These are phyloP conservation scores for Kwoniella shivajii DNA, from an alignment of 1,284 basidiomycete genomes.

Conservation along the genomic window DNA sequence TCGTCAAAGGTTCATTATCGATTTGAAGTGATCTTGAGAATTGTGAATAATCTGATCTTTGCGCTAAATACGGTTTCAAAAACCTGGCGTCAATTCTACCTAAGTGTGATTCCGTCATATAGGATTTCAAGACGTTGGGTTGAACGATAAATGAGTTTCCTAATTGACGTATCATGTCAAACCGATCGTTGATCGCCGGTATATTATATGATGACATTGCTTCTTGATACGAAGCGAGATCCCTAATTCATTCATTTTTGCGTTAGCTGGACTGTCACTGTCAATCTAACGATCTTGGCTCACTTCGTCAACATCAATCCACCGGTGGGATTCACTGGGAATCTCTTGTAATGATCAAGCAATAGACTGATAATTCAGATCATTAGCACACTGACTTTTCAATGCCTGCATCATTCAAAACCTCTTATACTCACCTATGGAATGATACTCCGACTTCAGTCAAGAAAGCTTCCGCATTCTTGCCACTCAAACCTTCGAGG, in stretches of 20 bases:
- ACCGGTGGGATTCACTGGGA: slow-evolving; percentile 93
- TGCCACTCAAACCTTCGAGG: slow-evolving; percentile 76
- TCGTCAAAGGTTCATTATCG: slow-evolving; percentile 33
- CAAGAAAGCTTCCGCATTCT: slow-evolving; percentile 88
- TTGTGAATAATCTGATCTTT: slow-evolving; percentile 74
- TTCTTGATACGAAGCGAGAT: slow-evolving; percentile 96
- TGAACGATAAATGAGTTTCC: slow-evolving; percentile 96
- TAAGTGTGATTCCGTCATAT: slow-evolving; percentile 87
- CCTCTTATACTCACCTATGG: slow-evolving; percentile 71
- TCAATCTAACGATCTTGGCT: slow-evolving; percentile 39
- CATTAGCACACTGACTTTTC: not conserved
- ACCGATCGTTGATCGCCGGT: slow-evolving; percentile 84
- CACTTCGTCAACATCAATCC: slow-evolving; percentile 98
- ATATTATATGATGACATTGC: slow-evolving; percentile 78
- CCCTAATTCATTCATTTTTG: slow-evolving; percentile 59
- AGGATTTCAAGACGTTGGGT: slow-evolving; percentile 88
- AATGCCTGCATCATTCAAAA: not conserved
- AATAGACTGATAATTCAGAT: slow-evolving; percentile 64
- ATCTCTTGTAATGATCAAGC: slow-evolving; percentile 93
- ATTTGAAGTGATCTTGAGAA: slow-evolving; percentile 46
- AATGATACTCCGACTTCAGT: slow-evolving; percentile 93
- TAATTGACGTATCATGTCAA: slow-evolving; percentile 96
- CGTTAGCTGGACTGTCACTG: not conserved
- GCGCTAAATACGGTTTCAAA: slow-evolving; percentile 85
- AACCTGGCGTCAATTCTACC: slow-evolving; percentile 85